Conservation (phyloP, 805 yeast genomes). For the Sungouiella thailandica region DNA sequence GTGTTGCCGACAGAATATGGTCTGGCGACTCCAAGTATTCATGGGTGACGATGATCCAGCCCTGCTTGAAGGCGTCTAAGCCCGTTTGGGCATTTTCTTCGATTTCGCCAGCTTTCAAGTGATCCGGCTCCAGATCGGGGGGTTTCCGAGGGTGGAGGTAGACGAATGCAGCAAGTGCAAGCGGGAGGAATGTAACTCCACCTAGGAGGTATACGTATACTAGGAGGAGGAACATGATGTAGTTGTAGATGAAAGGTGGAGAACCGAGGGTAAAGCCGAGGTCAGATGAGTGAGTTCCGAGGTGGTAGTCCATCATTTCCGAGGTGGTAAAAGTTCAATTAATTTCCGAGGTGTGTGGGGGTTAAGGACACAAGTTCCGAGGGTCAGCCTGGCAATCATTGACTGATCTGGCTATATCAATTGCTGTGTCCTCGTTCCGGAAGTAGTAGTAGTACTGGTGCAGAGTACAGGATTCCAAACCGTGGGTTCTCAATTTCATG, state of each 20-base stretch:
- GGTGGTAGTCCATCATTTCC: too few relatives aligned
- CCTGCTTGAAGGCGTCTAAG: conserved; percentile 57
- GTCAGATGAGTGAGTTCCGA: neutral
- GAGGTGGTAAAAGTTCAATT: too few relatives aligned
- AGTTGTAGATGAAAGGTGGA: conserved; percentile 1
- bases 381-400: too few relatives aligned
- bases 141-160: conserved; percentile 35
- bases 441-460: too few relatives aligned
- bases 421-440: too few relatives aligned
- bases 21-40: conserved; percentile 50
- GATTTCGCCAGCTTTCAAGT: conserved; percentile 56
- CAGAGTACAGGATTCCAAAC: too few relatives aligned
- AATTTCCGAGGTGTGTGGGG: too few relatives aligned
- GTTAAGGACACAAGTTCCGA: too few relatives aligned
- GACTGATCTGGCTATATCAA: too few relatives aligned
- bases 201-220: conserved; percentile 61
- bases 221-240: conserved; percentile 13
- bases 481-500: too few relatives aligned
- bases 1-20: conserved; percentile 46
- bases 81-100: conserved; percentile 60
- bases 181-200: conserved; percentile 76
- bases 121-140: conserved; percentile 11
- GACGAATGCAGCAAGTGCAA: conserved; percentile 37
- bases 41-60: conserved; percentile 82
- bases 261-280: neutral